These are phyloP conservation scores for Pleochaeta shiraiana DNA, from an alignment of 2,329 filamentous ascomycete species.

Conservation along the genomic window DNA sequence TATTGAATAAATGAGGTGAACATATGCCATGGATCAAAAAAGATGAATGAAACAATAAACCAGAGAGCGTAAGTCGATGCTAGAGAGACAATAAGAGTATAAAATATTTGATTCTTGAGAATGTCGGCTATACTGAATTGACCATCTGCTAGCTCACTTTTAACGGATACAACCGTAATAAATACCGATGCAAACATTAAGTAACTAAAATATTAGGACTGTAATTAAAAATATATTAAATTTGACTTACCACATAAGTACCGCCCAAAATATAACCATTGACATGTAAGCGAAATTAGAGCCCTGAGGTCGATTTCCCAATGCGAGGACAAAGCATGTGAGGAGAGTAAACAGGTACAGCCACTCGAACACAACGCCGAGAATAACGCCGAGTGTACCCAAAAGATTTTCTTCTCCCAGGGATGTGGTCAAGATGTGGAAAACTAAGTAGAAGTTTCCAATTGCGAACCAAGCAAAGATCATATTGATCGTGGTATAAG, in stretches of 20 bases:
- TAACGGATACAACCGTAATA: constrained; percentile 75
- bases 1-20: constrained; percentile 92
- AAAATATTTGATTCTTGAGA: constrained; percentile 76
- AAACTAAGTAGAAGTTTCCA: constrained; percentile 97
- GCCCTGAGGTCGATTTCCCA: constrained; percentile 87
- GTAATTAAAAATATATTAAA: not conserved
- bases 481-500: constrained; percentile 92
- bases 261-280: constrained; percentile 97
- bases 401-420: constrained; percentile 48
- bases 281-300: constrained; percentile 87
- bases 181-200: constrained; percentile 88
- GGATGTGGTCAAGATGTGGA: constrained; percentile 85
- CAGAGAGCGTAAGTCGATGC: constrained; percentile 85
- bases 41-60: constrained; percentile 75
- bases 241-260: constrained; percentile 66
- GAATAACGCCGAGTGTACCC: constrained; percentile 52
- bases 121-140: constrained; percentile 49
- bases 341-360: constrained; percentile 80
- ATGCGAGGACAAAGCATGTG: constrained; percentile 81
- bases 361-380: constrained; percentile 90
- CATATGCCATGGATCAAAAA: constrained; percentile 99
- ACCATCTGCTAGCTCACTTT: constrained; percentile 38
- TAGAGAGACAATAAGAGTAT: constrained; percentile 81
- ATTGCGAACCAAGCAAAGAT: constrained; percentile 98
- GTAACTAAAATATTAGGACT: constrained; percentile 31